Conservation (phyloP, 768 basidiomycete species). For the Psilocybe tampanensis region DNA sequence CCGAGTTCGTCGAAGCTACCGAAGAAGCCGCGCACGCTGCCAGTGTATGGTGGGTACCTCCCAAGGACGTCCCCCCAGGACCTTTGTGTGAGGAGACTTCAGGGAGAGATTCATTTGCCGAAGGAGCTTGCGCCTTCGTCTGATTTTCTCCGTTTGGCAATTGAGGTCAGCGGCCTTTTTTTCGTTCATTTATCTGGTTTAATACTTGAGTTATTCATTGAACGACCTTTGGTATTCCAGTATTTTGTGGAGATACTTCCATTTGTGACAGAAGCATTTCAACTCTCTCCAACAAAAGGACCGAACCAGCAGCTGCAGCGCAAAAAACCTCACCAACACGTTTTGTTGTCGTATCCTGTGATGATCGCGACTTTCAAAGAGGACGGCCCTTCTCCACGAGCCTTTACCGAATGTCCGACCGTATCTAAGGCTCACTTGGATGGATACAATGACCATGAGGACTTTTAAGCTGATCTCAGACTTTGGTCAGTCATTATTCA, state of each 20-base stretch:
- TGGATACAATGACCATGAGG: too few species aligned
- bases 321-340: neutral
- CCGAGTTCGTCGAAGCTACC: neutral
- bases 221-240: slow-evolving; percentile 8
- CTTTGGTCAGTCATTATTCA: too few species aligned
- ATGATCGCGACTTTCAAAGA: slow-evolving; percentile 14
- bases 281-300: neutral
- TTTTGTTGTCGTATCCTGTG: slow-evolving; percentile 4
- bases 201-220: too few species aligned
- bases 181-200: neutral
- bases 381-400: slow-evolving; percentile 7
- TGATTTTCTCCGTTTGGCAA: slow-evolving; percentile 9
- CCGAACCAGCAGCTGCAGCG: neutral
- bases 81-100: slow-evolving; percentile 7
- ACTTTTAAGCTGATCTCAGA: too few species aligned
- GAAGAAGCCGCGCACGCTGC: slow-evolving; percentile 14
- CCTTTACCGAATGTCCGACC: slow-evolving; percentile 4
- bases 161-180: slow-evolving; percentile 17
- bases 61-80: slow-evolving; percentile 7
- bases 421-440: too few species aligned
- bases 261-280: slow-evolving; percentile 1
- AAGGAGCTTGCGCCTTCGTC: slow-evolving; percentile 18
- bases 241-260: slow-evolving; percentile 19
- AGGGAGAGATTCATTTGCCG: slow-evolving; percentile 25
- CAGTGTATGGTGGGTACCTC: slow-evolving; percentile 20